Base-by-base conservation (phyloP, 73 alveolate genomes). In the Stentor roeselii region DNA sequence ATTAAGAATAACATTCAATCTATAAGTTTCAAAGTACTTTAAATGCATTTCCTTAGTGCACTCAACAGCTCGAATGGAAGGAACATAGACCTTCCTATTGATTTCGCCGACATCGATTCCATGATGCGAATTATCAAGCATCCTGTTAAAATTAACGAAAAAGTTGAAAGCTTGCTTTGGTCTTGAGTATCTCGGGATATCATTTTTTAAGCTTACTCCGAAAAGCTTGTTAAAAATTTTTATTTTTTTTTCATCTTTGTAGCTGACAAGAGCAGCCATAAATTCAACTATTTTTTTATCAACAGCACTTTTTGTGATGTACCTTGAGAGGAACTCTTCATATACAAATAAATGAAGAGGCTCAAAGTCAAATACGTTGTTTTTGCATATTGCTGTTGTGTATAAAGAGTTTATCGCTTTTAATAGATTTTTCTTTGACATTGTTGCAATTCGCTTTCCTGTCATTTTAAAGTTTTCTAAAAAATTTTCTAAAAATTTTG, bases 251-350 rank as follows among this genome's bases (percentile, higher is more conserved):
- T 27, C 14, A 67, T 67, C 80, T 27, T 14, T n/a, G 37, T 21
- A 21, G 37, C 41, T 67, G 1, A 67, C 21, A 14, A 67, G 37
- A 14, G 50, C n/a, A 67, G 80, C 21, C 34, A 67, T 34, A 67
- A 67, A 67, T 27, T 67, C 80, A 0, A 67, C 34, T 36, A 67
- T 21, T 67, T 67, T 67, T 67, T 67, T 67, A 27, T 30, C 41
- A 21, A 32, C n/a, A 0, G 41, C n/a, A 30, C 42, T 67, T 67
- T 67, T 67, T 11, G 21, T n/a, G 0, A 36, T 40, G 2, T 67
- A 67, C 34, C 41, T 67, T 40, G n/a, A 32, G 11, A 27, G 11
- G 34, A 67, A 67, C 42, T 67, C 80, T 36, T 67, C 80, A 67
- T 67, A 67, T 21, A 50, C 67, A 50, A 50, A 50, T 50, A 50